These are phyloP conservation scores for Carex myosuroides DNA, from an alignment of 176 grass and related monocot genomes.

Conservation along the genomic window DNA sequence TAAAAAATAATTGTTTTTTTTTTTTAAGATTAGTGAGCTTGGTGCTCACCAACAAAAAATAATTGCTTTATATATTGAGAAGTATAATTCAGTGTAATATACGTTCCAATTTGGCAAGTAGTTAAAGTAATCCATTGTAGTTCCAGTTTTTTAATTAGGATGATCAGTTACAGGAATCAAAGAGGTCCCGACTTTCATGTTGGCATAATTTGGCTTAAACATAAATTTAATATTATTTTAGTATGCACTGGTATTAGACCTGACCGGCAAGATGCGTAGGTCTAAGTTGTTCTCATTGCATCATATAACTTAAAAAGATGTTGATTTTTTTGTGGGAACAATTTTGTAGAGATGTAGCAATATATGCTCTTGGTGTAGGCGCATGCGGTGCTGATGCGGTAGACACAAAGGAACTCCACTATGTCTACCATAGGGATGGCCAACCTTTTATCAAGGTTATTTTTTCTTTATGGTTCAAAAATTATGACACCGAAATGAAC, in stretches of 20 bases:
- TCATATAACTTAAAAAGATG: not conserved
- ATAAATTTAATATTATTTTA: not conserved
- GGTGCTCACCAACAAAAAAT: not conserved
- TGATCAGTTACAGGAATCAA: not conserved
- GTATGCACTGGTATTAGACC: not conserved
- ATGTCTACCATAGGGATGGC: conserved; percentile 65
- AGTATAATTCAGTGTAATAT: not conserved
- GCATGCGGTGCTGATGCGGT: conserved; percentile 72
- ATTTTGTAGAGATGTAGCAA: conserved; percentile 60
- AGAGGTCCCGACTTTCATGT: not conserved
- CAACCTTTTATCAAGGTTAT: conserved; percentile 69
- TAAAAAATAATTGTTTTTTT: not conserved
- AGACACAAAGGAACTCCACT: conserved; percentile 79
- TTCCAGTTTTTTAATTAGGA: not conserved
- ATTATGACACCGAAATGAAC: conserved; percentile 3
- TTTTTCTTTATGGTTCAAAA: not conserved
- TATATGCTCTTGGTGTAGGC: conserved; percentile 81
- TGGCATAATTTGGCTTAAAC: not conserved
- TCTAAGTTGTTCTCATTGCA: not conserved
- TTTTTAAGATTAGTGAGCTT: no score
- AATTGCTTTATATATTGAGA: not conserved
- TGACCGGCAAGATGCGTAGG: not conserved
- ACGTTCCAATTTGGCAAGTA: not conserved
- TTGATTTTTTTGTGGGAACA: not conserved
- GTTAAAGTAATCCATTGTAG: not conserved